These are phyloP conservation scores for Anisogramma anomala DNA, from an alignment of 2,329 filamentous ascomycete species.

Conservation along the genomic window DNA sequence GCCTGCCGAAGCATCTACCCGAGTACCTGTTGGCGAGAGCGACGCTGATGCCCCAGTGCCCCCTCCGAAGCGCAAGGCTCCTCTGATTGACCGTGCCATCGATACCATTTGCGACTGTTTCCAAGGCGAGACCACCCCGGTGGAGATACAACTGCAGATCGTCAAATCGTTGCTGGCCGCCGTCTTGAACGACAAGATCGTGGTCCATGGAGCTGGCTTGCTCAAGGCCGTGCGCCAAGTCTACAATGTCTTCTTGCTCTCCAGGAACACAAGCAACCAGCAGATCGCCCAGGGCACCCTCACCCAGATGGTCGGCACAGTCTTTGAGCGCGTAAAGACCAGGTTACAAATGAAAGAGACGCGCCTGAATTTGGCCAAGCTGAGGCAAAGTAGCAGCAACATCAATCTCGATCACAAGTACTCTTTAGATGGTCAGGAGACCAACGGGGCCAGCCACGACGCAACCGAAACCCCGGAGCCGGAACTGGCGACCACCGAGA, in stretches of 20 bases:
- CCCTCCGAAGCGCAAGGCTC: constrained; percentile 39
- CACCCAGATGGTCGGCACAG: constrained; percentile 96
- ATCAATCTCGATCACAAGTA: constrained; percentile 38
- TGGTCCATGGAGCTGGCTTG: constrained; percentile 90
- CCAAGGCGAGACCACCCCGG: constrained; percentile 84
- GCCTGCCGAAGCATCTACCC: constrained; percentile 35
- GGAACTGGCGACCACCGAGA: constrained; percentile 17
- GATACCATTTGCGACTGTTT: constrained; percentile 99
- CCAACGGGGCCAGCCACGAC: constrained; percentile 30
- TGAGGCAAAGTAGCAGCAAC: constrained; percentile 42
- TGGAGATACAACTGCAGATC: constrained; percentile 92
- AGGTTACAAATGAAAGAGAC: constrained; percentile 80
- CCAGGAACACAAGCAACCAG: constrained; percentile 87
- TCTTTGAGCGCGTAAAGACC: constrained; percentile 87
- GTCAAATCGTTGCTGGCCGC: constrained; percentile 93
- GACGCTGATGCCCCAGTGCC: constrained; percentile 29
- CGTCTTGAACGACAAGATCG: constrained; percentile 95
- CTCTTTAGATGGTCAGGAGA: constrained; percentile 24
- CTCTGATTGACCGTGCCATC: constrained; percentile 91
- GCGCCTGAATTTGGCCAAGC: constrained; percentile 45
- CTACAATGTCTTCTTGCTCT: constrained; percentile 97
- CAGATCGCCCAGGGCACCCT: constrained; percentile 93
- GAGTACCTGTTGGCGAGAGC: not conserved
- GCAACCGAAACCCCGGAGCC: constrained; percentile 22
- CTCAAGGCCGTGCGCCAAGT: constrained; percentile 95